Base-by-base conservation (phyloP, 108 stramenopile genomes). In the Nannochloropsis gaditana region DNA sequence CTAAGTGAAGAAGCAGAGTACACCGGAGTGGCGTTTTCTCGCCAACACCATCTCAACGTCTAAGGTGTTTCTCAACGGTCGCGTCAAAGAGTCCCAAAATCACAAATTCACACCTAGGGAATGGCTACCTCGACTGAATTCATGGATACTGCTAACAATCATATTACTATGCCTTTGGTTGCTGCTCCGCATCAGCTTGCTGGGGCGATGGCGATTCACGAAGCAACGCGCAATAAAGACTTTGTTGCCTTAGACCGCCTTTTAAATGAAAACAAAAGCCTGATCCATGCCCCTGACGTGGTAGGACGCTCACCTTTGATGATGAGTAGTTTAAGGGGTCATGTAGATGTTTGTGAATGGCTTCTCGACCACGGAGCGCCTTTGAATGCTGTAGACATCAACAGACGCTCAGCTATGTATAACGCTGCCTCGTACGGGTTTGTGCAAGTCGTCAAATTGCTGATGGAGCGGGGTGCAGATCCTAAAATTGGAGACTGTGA, bases 371-470 rank as follows among this genome's bases (percentile, higher is more conserved):
- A 73, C 6, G 59, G 59, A 15, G 59, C 59, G 59, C 59, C 59
- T 2, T n/a, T 73, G 3, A n/a, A 73, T n/a, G 59, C 59, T 15
- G 59, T 73, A n/a, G 59, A 73, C 59, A n/a, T 73, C 19, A 73
- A 73, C 59, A 73, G n/a, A n/a, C 59, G 59, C 59, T n/a, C 59
- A n/a, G 59, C 59, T n/a, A 73, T 73, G 59, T 73, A 73, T 6
- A 73, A 73, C n/a, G 59, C 59, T 15, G 59, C 59, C 59, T n/a
- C 19, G 19, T 73, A 73, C 8, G 59, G 59, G 8, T 73, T 73
- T 73, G 59, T 73, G 4, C 19, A 73, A n/a, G 59, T 73, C 59
- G 59, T 73, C 19, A 73, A 73, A n/a, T n/a, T 73, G 5, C 59
- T 73, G 59, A 73, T 73, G 59, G 59, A 73, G n/a, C 3, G 59